Evolutionary conservation across 2,329 filamentous ascomycete species (phyloP).

Genomic region (Talaromyces pinophilus): DNA sequence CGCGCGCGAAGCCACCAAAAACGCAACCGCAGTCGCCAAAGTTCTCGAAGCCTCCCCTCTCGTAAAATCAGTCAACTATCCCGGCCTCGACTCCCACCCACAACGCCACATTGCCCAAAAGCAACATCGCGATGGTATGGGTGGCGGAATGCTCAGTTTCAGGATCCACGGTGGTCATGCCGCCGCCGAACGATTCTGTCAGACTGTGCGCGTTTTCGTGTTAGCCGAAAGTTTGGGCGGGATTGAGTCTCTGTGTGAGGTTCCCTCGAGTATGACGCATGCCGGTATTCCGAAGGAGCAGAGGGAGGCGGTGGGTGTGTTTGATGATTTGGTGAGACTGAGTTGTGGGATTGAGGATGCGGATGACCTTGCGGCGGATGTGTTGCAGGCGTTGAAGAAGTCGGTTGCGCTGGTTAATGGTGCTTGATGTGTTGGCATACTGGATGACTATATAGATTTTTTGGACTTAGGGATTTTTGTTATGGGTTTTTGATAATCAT

Average conservation of each 20-base stretch:
- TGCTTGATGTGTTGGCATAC: not conserved
- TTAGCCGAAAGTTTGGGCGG: slow-evolving; percentile 90
- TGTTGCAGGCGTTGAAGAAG: slow-evolving; percentile 77
- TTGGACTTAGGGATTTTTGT: not conserved
- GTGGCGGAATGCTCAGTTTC: slow-evolving; percentile 97
- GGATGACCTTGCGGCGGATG: slow-evolving; percentile 78
- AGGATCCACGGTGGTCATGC: slow-evolving; percentile 81
- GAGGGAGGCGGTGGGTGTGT: slow-evolving; percentile 89
- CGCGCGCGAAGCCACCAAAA: slow-evolving; percentile 78
- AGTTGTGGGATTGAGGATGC: slow-evolving; percentile 94
- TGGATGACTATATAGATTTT: not conserved
- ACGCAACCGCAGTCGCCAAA: slow-evolving; percentile 74
- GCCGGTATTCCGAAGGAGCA: slow-evolving; percentile 89
- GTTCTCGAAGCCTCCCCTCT: slow-evolving; percentile 77
- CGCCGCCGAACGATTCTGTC: slow-evolving; percentile 90
- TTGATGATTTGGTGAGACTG: slow-evolving; percentile 87
- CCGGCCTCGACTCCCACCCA: slow-evolving; percentile 82
- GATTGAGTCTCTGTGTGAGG: slow-evolving; percentile 86
- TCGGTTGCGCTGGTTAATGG: slow-evolving; percentile 55
- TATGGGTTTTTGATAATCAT: not conserved
- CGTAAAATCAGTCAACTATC: slow-evolving; percentile 92
- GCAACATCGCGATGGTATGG: slow-evolving; percentile 92
- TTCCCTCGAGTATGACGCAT: slow-evolving; percentile 96
- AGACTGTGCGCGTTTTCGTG: slow-evolving; percentile 84
- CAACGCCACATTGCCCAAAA: slow-evolving; percentile 81